Conservation (phyloP, 1,139 yeast genomes). For the Martiniozyma asiatica region DNA sequence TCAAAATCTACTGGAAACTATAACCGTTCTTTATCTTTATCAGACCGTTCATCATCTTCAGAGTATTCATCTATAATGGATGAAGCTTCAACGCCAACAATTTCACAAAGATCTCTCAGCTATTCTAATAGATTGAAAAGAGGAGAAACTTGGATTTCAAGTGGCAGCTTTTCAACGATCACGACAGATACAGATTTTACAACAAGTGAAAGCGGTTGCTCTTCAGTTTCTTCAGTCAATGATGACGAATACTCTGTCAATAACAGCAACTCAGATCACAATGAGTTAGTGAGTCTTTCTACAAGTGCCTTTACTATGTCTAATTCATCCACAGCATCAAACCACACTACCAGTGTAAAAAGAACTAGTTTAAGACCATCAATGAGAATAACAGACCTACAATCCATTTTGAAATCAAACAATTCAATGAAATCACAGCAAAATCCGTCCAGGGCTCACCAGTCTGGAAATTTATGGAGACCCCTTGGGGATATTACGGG, state of each 20-base stretch:
- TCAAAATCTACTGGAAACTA: too few species aligned
- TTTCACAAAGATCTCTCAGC: neutral
- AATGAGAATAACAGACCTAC: slow-evolving; percentile 4
- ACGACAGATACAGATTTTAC: slow-evolving; percentile 5
- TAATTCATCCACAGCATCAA: neutral
- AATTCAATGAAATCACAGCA: neutral
- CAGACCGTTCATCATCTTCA: too few species aligned
- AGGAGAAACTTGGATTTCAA: neutral
- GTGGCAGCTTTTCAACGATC: slow-evolving; percentile 3
- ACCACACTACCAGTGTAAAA: neutral
- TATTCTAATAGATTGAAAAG: neutral
- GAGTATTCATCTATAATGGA: too few species aligned
- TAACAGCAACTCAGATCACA: neutral
- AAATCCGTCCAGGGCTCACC: neutral
- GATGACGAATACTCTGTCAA: slow-evolving; percentile 1
- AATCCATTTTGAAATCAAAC: slow-evolving; percentile 4
- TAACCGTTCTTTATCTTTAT: too few species aligned
- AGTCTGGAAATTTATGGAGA: slow-evolving; percentile 3
- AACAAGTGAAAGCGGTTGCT: slow-evolving; percentile 2
- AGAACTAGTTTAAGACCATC: slow-evolving; percentile 4
- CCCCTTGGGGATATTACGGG: slow-evolving; percentile 1
- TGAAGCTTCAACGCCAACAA: too few species aligned
- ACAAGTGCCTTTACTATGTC: neutral
- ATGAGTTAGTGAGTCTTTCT: too few species aligned
- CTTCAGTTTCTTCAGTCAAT: slow-evolving; percentile 11